These are phyloP conservation scores for Ophiostoma sp. DNA, from an alignment of 2,329 filamentous ascomycete genomes.

Conservation along the genomic window DNA sequence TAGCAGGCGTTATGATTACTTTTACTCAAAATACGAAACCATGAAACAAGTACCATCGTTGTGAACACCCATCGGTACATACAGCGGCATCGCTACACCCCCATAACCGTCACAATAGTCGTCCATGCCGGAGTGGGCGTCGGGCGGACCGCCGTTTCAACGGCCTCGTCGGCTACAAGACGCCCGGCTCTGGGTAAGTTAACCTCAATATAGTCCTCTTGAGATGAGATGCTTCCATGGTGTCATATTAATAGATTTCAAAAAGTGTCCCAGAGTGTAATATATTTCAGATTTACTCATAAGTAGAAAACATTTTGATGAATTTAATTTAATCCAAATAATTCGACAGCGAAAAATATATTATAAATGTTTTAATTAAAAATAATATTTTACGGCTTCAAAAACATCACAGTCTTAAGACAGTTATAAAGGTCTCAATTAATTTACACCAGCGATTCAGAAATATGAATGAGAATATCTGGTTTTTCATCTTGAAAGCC, in stretches of 20 bases:
- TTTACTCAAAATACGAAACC: background rate
- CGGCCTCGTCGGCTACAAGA: background rate
- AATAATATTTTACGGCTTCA: too few relatives aligned
- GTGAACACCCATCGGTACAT: background rate
- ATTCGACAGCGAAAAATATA: background rate
- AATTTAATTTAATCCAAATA: too few relatives aligned
- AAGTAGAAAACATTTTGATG: background rate
- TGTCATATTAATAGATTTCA: background rate
- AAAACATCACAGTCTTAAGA: too few relatives aligned
- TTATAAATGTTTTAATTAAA: too few relatives aligned
- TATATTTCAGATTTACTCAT: too few relatives aligned
- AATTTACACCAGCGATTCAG: too few relatives aligned
- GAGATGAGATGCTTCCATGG: too few relatives aligned
- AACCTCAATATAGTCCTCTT: background rate
- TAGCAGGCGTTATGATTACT: conserved; percentile 8
- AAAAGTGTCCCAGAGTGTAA: too few relatives aligned
- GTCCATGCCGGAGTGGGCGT: background rate
- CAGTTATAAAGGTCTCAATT: too few relatives aligned
- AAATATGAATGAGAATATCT: too few relatives aligned
- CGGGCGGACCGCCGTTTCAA: background rate
- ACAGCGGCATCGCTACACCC: background rate
- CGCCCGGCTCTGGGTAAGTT: background rate
- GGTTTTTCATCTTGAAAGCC: too few relatives aligned
- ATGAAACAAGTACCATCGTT: background rate
- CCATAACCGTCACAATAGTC: background rate